Evolutionary conservation across 1,284 basidiomycete genomes (phyloP), one percentile per base, ranked within the genome.

Genomic region (Afroboletus lepidellus): DNA sequence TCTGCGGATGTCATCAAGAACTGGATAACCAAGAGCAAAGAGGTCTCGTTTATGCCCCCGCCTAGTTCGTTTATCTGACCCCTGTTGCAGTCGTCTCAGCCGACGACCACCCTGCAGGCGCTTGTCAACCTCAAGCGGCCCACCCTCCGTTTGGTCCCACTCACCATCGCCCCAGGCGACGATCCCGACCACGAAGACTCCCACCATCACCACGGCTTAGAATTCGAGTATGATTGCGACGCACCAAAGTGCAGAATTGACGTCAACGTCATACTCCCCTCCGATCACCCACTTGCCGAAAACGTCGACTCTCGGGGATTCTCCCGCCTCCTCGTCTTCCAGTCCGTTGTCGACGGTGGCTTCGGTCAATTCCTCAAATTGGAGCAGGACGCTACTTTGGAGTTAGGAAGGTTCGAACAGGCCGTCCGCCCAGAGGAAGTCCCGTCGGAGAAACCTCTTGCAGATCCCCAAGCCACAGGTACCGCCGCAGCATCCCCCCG

Each of bases 81-180:
- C 45, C 29, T 0, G n/a, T 44, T 18, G 21, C 56, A 92, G 88
- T 71, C 81, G 15, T 78, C 85, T 9, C 87, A 92, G 61, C 83
- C 91, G 0, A 94, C 92, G 0, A 95, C 92, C 0, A 94, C 92
- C 2, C 76, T 95, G 1, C 92, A 95, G 72, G 92, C 92, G 1
- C 79, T 94, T 29, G 92, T 95, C 56, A 94, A 94, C 64, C 82
- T 95, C 61, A 94, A 94, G 67, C 83, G 92, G 8, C 93, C 92
- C 0, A 85, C 90, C 2, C 76, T 85, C 50, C 86, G 79, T 41
- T 80, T 83, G 41, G 89, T 80, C 32, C 91, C 84, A n/a, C 77
- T 84, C 42, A 72, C 77, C 11, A 63, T 73, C 18, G 74, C 80
- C 20, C 70, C 77, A 0, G 69, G 71, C 6, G 74, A 77, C 42